Conservation (phyloP, 78 protist species). For the Monosiga brevicollis region DNA sequence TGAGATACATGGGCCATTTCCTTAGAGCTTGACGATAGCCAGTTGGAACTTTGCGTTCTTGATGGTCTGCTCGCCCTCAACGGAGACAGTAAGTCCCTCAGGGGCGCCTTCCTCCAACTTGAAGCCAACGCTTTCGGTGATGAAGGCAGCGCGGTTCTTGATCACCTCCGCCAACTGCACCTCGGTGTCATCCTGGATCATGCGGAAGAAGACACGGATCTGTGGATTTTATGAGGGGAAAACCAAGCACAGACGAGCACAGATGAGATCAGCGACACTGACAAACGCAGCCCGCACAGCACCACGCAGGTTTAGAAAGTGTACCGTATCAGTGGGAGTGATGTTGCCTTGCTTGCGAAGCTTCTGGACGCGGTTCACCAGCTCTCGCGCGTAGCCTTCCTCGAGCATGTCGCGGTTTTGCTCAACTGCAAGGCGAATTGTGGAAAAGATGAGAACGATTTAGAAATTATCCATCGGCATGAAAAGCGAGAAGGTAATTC, state of each 20-base stretch:
- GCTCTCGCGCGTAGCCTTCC: constrained; percentile 71
- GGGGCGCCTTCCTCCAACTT: too few species aligned
- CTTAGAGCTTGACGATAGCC: too few species aligned
- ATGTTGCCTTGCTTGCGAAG: neutral
- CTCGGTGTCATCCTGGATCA: neutral
- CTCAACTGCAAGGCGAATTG: neutral
- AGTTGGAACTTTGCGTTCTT: too few species aligned
- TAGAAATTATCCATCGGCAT: neutral
- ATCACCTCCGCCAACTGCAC: neutral
- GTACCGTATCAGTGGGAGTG: neutral
- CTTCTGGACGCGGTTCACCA: constrained; percentile 67
- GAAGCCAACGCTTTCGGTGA: too few species aligned
- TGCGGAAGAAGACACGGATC: neutral
- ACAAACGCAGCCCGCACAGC: neutral
- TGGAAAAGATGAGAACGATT: neutral
- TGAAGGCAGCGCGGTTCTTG: neutral
- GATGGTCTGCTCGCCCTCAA: too few species aligned
- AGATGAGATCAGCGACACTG: neutral
- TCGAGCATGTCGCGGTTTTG: neutral
- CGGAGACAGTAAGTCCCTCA: too few species aligned
- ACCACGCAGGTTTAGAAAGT: neutral
- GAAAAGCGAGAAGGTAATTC: neutral
- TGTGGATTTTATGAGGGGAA: neutral
- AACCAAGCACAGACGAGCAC: neutral
- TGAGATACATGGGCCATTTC: too few species aligned